These are phyloP conservation scores for Clonostachys sp. DNA, from an alignment of 2,329 filamentous ascomycete species.

Conservation along the genomic window DNA sequence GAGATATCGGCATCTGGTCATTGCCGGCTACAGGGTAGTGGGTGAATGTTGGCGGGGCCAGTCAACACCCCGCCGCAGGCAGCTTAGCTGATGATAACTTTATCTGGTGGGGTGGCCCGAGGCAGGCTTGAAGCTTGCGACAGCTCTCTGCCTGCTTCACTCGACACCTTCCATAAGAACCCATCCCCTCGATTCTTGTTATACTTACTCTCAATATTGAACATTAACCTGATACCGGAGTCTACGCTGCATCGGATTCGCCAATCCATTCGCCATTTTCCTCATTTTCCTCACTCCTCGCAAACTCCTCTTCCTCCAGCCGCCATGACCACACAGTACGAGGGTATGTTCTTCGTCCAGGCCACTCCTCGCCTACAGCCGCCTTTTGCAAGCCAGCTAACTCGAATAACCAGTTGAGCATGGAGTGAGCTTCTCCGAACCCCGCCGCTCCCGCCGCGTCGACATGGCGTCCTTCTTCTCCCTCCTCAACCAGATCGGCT, in stretches of 20 bases:
- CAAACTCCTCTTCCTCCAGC: neutral
- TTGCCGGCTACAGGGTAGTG: too few relatives aligned
- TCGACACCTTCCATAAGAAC: neutral
- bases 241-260: too few relatives aligned
- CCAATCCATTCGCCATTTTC: too few relatives aligned
- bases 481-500: conserved; percentile 48
- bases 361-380: neutral
- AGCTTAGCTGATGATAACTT: neutral
- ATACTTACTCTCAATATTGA: too few relatives aligned
- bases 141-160: neutral
- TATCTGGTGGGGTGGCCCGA: neutral
- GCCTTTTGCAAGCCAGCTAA: neutral
- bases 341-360: conserved; percentile 30
- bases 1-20: too few relatives aligned
- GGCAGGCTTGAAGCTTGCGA: neutral
- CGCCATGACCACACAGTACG: conserved; percentile 53
- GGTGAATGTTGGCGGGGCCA: too few relatives aligned
- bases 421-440: conserved; percentile 45
- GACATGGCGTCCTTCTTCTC: conserved; percentile 62
- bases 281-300: too few relatives aligned
- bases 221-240: too few relatives aligned
- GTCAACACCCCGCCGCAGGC: too few relatives aligned
- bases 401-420: conserved; percentile 49
- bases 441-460: conserved; percentile 42
- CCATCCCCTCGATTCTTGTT: neutral